Conservation (phyloP, 2,329 filamentous ascomycete genomes). For the Coniochaeta pulveracea region DNA sequence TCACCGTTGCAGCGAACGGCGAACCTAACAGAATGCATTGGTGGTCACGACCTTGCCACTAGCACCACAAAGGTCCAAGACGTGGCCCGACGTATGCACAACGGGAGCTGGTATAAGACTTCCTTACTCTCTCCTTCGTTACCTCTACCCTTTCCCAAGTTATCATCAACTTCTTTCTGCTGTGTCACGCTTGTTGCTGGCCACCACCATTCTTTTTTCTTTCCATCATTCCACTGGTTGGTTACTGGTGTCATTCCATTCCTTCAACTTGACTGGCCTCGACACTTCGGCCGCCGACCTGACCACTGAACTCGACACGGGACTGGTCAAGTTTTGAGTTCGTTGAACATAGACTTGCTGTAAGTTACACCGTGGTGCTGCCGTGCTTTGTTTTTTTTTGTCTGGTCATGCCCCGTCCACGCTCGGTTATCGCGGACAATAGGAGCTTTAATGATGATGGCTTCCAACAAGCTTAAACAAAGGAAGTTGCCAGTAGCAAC, state of each 20-base stretch:
- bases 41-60: too few relatives aligned
- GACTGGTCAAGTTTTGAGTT: conserved; percentile 2
- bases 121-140: conserved; percentile 3
- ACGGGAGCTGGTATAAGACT: conserved; percentile 5
- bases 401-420: too few relatives aligned
- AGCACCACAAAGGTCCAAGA: too few relatives aligned
- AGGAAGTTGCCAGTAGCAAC: conserved; percentile 2
- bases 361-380: neutral
- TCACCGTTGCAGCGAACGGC: conserved; percentile 1
- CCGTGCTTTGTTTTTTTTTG: neutral
- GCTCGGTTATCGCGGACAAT: too few relatives aligned
- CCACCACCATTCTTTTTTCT: conserved; percentile 2
- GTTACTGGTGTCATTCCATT: neutral
- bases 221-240: neutral
- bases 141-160: neutral
- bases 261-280: neutral
- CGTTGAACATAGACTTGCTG: neutral
- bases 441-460: too few relatives aligned
- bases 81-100: too few relatives aligned
- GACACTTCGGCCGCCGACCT: too few relatives aligned
- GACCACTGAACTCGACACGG: too few relatives aligned
- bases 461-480: neutral
- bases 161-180: neutral
- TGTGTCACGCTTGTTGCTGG: neutral
- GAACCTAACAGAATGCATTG: too few relatives aligned